Evolutionary conservation across 1,284 basidiomycete genomes (phyloP).

Genomic region (Neonothopanus nambi): DNA sequence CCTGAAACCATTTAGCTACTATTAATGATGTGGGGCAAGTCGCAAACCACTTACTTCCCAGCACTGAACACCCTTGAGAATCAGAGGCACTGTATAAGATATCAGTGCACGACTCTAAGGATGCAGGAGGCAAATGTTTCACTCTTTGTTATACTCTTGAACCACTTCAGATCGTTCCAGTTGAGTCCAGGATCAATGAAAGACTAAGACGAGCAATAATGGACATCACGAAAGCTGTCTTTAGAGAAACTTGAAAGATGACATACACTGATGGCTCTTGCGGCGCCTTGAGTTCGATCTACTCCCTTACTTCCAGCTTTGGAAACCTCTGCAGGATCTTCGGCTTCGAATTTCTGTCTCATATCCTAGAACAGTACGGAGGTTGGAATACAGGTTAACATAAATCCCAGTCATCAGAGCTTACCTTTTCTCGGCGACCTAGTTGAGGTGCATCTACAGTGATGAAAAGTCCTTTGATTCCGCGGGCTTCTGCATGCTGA

Average conservation of each 20-base stretch:
- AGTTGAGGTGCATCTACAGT: conserved; percentile 94
- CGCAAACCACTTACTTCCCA: conserved; percentile 67
- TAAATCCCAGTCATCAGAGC: neutral
- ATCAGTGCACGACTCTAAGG: neutral
- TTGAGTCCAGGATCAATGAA: conserved; percentile 91
- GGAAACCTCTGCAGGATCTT: conserved; percentile 72
- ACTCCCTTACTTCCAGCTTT: conserved; percentile 59
- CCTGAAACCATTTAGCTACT: conserved; percentile 38
- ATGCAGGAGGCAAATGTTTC: conserved; percentile 20
- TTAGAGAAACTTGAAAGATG: neutral
- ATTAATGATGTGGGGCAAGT: neutral
- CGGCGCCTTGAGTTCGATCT: conserved; percentile 88
- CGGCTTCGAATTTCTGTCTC: conserved; percentile 93
- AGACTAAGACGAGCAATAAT: conserved; percentile 47
- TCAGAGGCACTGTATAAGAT: conserved; percentile 75
- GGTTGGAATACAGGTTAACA: neutral
- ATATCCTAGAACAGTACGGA: conserved; percentile 64
- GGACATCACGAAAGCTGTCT: conserved; percentile 6
- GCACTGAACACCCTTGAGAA: conserved; percentile 91
- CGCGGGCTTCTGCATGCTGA: conserved; percentile 80
- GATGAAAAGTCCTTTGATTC: conserved; percentile 86
- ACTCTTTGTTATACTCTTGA: conserved; percentile 88
- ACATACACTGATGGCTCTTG: conserved; percentile 87
- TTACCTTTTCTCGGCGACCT: conserved; percentile 83
- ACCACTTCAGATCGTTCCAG: conserved; percentile 89